Evolutionary conservation across 208 protist genomes (phyloP), one percentile per base, ranked within the genome.

Genomic region (Leishmania martiniquensis): DNA sequence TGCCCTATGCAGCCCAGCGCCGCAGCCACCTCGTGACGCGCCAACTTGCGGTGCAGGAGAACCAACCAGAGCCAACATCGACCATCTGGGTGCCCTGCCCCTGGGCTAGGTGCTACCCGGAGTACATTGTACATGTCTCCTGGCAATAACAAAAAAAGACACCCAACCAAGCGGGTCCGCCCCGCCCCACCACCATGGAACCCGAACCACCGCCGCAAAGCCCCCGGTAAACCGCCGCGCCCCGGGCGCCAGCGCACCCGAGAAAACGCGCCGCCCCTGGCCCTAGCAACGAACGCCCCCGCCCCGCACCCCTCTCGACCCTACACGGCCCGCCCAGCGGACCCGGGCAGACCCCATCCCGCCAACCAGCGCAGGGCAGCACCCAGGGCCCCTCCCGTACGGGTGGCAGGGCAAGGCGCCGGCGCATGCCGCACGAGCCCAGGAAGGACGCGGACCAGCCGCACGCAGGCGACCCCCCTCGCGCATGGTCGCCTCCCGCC

Each of bases 61-160:
- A 0, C 0, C n/a, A 54, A 39, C 12, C 20, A 34, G 13, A 57
- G 12, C 20, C n/a, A 10, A 15, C 73, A 37, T 63, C 62, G 25
- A 54, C 59, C 0, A 32, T 85, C 9, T 78, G 65, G 72, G 74
- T 88, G 20, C 80, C 84, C 9, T 84, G 70, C 29, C 87, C 85
- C 7, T 85, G 80, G 68, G 68, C 77, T 9, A 77, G 86, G 0
- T 89, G 85, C 68, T 92, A 94, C 68, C 88, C 90, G 0, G 90
- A 94, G 73, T 94, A 85, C 60, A 68, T 94, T 62, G 72, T 88
- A 4, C 71, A 87, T 34, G 39, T 77, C n/a, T 7, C 22, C 0
- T 72, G 67, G 45, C 12, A 9, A 0, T 72, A 1, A 55, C 0
- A 9, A 17, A 54, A 57, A 34, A 3, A 39, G 10, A 37, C 1